phyloP scores from a whole-genome alignment of 2,329 filamentous ascomycete genomes.

The Scopulariopsis brevicaulis region DNA sequence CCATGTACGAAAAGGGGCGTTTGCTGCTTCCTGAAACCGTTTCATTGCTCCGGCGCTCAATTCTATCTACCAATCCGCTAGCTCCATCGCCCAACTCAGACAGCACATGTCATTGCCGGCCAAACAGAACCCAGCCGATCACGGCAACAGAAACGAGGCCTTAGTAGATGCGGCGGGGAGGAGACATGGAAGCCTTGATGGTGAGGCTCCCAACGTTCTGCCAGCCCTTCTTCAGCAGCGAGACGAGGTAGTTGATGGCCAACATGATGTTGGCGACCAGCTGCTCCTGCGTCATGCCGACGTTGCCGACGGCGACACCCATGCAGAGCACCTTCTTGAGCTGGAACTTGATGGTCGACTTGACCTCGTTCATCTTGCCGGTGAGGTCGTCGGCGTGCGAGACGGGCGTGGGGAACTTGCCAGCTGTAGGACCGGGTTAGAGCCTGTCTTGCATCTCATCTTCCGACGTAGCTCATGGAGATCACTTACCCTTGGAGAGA shows the following conservation, averaged over 20 bases:
- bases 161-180: conserved; percentile 96
- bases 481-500: conserved; percentile 83
- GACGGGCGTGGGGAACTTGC: conserved; percentile 99
- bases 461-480: not conserved
- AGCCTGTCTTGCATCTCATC: not conserved
- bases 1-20: not conserved
- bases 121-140: not conserved
- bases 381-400: conserved; percentile 91
- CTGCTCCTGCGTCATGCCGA: conserved; percentile 94
- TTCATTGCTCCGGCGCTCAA: not conserved
- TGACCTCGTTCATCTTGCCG: conserved; percentile 97
- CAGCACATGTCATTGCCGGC: not conserved
- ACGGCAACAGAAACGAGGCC: conserved; percentile 7
- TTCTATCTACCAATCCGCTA: not conserved
- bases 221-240: conserved; percentile 99
- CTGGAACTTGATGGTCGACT: conserved; percentile 99
- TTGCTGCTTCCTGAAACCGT: not conserved
- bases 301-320: conserved; percentile 98
- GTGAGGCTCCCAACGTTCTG: conserved; percentile 99
- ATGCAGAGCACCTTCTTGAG: conserved; percentile 99
- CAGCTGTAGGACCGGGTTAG: conserved; percentile 44
- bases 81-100: not conserved
- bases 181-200: conserved; percentile 99
- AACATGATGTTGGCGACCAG: conserved; percentile 98
- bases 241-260: conserved; percentile 99